Evolutionary conservation across 768 basidiomycete genomes (phyloP), one percentile per base, ranked within the genome.

Genomic region (Amanita exitialis): DNA sequence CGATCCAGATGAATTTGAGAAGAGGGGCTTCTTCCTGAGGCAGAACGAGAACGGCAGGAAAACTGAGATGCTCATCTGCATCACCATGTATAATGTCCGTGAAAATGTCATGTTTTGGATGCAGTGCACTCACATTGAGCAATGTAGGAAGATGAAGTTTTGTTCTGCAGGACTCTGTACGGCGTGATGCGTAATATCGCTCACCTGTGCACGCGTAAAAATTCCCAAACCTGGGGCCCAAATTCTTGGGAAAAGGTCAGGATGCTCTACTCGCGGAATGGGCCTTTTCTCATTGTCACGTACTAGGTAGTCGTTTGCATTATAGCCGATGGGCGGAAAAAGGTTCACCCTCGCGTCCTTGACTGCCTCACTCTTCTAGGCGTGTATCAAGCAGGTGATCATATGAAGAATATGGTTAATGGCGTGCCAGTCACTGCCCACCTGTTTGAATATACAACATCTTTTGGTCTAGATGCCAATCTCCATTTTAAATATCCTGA

Each of bases 241-340:
- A 92, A 95, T 41, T 86, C 91, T 3, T 98, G 95, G 95, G 91
- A 97, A 66, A 97, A 96, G 78, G 86, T 80, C 44, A 18, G 56
- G 44, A 20, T 34, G 13, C 15, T 32, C 16, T 41, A 30, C n/a
- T 7, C 37, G 34, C 12, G 4, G 15, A 4, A 18, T 16, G 5
- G 43, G 23, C 32, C 27, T 44, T 6, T 13, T 32, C 15, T 47
- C 20, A 15, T 20, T 20, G 27, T 43, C 42, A 35, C 20, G 13
- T 48, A 16, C 13, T 27, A 89, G 86, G 90, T 95, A 21, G 91
- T 95, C 2, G 89, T 95, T 2, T 93, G 89, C 60, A 88, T 94
- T 52, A 87, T 95, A 18, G 86, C 90, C 3, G 91, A 94, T 60
- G 92, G 90, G 6, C 80, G 91, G 32, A 80, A 82, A 59, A 83